phyloP scores from a whole-genome alignment of 2,329 filamentous ascomycete genomes.

The Exutisphaerella laricina region DNA sequence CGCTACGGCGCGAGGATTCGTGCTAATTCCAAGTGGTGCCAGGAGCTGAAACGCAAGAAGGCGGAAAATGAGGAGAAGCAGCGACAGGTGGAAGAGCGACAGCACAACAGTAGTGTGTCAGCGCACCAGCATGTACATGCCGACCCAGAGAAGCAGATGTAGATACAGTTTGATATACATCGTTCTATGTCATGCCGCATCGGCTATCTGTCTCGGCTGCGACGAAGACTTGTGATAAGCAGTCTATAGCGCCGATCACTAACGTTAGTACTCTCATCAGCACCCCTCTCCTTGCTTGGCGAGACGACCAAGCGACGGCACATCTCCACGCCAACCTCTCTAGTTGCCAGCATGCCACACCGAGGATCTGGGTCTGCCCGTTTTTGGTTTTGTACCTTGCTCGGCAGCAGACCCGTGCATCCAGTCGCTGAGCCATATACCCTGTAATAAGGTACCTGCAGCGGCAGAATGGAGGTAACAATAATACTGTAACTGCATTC shows the following conservation, averaged over 20 bases:
- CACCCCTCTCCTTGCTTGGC: too few relatives aligned
- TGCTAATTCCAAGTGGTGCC: slow-evolving; percentile 56
- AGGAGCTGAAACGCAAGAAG: slow-evolving; percentile 51
- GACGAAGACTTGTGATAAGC: neutral
- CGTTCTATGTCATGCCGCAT: neutral
- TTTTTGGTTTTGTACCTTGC: slow-evolving; percentile 23
- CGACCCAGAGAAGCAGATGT: slow-evolving; percentile 21
- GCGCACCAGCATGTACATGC: slow-evolving; percentile 5
- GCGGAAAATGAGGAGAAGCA: slow-evolving; percentile 26
- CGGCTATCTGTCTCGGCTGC: slow-evolving; percentile 1
- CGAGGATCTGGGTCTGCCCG: slow-evolving; percentile 6
- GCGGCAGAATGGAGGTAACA: slow-evolving; percentile 16
- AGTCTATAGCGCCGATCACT: too few relatives aligned
- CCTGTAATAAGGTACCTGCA: slow-evolving; percentile 23
- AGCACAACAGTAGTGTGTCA: neutral
- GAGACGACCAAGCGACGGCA: too few relatives aligned
- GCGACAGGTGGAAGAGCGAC: slow-evolving; percentile 9
- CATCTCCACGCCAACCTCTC: slow-evolving; percentile 21
- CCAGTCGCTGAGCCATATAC: slow-evolving; percentile 20
- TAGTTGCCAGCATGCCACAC: slow-evolving; percentile 1
- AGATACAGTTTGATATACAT: slow-evolving; percentile 8
- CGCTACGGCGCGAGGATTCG: slow-evolving; percentile 51
- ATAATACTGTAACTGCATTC: slow-evolving; percentile 12
- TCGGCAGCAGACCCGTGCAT: slow-evolving; percentile 19
- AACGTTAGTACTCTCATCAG: too few relatives aligned